Conservation (phyloP, 495 filamentous ascomycete species). For the Penicillium odoratum region DNA sequence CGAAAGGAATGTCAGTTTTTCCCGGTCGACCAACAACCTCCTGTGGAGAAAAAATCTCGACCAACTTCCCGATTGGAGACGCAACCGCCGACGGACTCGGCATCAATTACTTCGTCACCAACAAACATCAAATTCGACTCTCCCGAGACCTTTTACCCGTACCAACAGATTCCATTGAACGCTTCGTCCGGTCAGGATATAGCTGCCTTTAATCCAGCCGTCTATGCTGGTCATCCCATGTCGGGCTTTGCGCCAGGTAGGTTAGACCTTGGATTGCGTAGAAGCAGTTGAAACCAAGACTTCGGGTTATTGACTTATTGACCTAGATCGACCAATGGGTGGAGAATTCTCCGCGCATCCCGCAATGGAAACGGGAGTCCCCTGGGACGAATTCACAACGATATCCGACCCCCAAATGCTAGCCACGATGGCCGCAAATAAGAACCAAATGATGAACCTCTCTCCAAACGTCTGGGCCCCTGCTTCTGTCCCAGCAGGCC, state of each 20-base stretch:
- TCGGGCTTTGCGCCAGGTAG: conserved; percentile 38
- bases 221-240: conserved; percentile 37
- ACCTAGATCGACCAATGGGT: conserved; percentile 31
- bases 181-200: conserved; percentile 38
- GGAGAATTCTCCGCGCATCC: conserved; percentile 32
- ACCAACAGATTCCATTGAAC: conserved; percentile 39
- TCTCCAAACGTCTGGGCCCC: conserved; percentile 34
- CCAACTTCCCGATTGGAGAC: conserved; percentile 45
- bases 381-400: conserved; percentile 46
- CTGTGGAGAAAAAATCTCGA: conserved; percentile 52
- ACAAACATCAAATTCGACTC: conserved; percentile 32
- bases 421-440: conserved; percentile 35
- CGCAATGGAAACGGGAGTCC: conserved; percentile 37
- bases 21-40: conserved; percentile 83
- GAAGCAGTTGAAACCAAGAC: background rate
- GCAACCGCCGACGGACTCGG: conserved; percentile 44
- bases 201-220: conserved; percentile 30
- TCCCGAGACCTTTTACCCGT: conserved; percentile 44
- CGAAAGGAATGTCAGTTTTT: conserved; percentile 96
- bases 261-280: conserved; percentile 11
- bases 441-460: conserved; percentile 42
- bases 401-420: conserved; percentile 43
- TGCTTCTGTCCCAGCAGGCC: conserved; percentile 22
- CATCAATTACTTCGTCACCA: conserved; percentile 44
- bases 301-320: background rate